phyloP scores from a whole-genome alignment of 169 alveolate genomes.

The Plasmodium adleri region DNA sequence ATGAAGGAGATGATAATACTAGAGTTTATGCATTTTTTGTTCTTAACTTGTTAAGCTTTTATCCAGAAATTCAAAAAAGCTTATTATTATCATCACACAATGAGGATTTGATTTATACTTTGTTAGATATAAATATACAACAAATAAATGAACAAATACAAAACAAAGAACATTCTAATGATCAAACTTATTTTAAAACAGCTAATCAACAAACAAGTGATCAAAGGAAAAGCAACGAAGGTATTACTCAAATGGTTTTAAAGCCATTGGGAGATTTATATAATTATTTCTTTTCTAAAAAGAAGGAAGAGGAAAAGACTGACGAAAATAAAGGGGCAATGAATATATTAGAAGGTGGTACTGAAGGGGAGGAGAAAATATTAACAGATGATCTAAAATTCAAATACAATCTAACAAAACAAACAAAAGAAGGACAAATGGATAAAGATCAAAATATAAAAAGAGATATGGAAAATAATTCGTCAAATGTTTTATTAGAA shows the following conservation, averaged over 20 bases:
- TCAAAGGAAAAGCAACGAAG: background rate
- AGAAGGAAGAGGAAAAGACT: background rate
- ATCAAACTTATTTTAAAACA: background rate
- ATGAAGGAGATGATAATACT: slow-evolving; percentile 74
- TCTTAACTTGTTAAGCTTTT: slow-evolving; percentile 27
- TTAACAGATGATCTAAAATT: background rate
- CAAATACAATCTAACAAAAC: background rate
- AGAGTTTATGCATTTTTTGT: slow-evolving; percentile 56
- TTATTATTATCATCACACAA: slow-evolving; percentile 15
- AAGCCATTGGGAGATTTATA: slow-evolving; percentile 13
- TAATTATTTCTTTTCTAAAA: slow-evolving; percentile 39
- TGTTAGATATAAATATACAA: slow-evolving; percentile 26
- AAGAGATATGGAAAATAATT: too few species aligned
- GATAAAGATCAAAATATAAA: too few species aligned
- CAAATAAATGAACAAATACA: slow-evolving; percentile 13
- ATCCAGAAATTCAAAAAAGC: slow-evolving; percentile 56
- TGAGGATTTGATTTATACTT: slow-evolving; percentile 30
- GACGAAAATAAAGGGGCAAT: too few species aligned
- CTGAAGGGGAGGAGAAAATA: background rate
- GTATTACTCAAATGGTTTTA: slow-evolving; percentile 1
- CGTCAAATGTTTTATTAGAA: too few species aligned
- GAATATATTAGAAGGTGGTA: background rate
- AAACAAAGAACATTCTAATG: background rate
- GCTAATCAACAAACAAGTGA: background rate
- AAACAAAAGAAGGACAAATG: background rate